Evolutionary conservation across 352 stramenopile genomes (phyloP), one percentile per base, ranked within the genome.

Genomic region (Phytophthora megakarya): DNA sequence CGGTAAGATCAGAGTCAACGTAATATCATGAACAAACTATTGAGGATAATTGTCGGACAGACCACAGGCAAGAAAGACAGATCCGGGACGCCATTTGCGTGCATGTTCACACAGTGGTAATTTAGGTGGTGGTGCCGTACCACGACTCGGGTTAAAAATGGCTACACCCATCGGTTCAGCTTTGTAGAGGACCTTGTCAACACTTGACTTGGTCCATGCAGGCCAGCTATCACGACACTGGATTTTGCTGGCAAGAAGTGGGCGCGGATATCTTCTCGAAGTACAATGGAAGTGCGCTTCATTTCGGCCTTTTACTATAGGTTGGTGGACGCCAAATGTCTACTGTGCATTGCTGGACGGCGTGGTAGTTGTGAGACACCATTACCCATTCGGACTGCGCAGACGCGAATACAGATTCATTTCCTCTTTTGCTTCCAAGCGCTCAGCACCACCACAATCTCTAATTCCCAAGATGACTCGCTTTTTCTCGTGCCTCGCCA

Each of bases 21-120:
- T 28, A 53, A 30, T 9, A 5, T 2, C 21, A 23, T 22, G 12
- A 18, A 43, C n/a, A n/a, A 33, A 9, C 3, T 10, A 8, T 23
- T 60, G 42, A 15, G 10, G 10, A 3, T 33, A 40, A n/a, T 39
- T 19, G 23, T 16, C 21, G 32, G 26, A 35, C 21, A 28, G 32
- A 59, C 69, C 65, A 51, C 23, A 32, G 51, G 37, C 19, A 76
- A 55, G 50, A 68, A 76, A 23, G 59, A 71, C 40, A 71, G 19
- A 35, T 73, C 69, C 16, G 39, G 62, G 12, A 35, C 12, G 38
- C 37, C 65, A 46, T 57, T 67, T 10, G 35, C 37, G 23, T 19
- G 43, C 58, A 71, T 60, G 9, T 23, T 54, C 4, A 19, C 16
- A 22, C 10, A 16, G 26, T 46, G 23, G 39, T 44, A 42, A 42